Base-by-base conservation (phyloP, 495 filamentous ascomycete genomes). In the Evernia prunastri region DNA sequence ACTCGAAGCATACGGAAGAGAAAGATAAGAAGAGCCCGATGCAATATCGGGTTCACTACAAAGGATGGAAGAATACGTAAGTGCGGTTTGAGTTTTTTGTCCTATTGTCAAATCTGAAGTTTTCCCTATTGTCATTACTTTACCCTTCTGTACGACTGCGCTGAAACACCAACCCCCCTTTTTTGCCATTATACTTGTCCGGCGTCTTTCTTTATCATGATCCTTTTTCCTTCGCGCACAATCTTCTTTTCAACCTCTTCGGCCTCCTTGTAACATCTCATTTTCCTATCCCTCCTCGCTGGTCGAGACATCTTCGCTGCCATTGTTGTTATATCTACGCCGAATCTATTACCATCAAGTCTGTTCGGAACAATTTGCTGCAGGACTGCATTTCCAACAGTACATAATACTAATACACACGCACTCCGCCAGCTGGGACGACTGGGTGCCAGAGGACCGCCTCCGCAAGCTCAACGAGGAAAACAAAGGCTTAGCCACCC, bases 11-110 rank as follows among this genome's bases (percentile, higher is more conserved):
- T 59, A 81, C 82, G 54, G 80, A 89, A 49, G 77, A 80, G 15
- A 84, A 82, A 29, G 87, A 90, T 74, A 86, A 86, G 75, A 89
- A 88, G 69, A 89, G 87, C 56, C 82, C 86, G 49, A 88, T 82
- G 64, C 85, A 89, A 72, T 98, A 94, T 73, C 89, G 89, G 66
- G 91, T 98, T 56, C 94, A 98, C 75, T 98, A 98, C 78, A 97
- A 97, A 74, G 94, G 94, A 65, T 97, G 94, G 94, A 98, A 98
- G 78, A 90, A 90, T 72, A 96, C 91, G 86, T 91, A 78, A 54
- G 51, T 75, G 87, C 89, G 5, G 17, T 45, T 23, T 42, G 45
- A 56, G 31, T 57, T 63, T 43, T 61, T 60, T 43, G n/a, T 61
- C 36, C 60, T 68, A 39, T 56, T 66, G 43, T 65, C 33, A 42